Percentiles rank a stretch among this genome's conserved stretches.
Evolutionary conservation across 2,329 filamentous ascomycete genomes (phyloP).

Genomic region (Cordyceps militaris): DNA sequence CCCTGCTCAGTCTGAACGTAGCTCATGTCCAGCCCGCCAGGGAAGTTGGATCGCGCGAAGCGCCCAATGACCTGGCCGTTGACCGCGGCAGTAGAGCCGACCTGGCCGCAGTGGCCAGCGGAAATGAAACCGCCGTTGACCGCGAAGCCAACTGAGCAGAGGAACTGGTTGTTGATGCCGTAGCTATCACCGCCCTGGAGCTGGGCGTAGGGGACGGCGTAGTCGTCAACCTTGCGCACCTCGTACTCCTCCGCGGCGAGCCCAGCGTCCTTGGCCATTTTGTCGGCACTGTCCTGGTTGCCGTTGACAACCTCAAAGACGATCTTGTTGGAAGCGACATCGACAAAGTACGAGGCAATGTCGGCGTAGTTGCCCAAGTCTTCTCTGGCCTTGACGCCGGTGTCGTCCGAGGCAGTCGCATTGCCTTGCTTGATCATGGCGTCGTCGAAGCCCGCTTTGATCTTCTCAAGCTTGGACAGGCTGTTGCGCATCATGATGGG

Average conservation of each 20-base stretch:
- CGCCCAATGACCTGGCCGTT: background rate
- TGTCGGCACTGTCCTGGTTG: slow-evolving; percentile 19
- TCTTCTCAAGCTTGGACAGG: slow-evolving; percentile 32
- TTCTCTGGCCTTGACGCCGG: slow-evolving; percentile 17
- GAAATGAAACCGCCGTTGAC: slow-evolving; percentile 34
- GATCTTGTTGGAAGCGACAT: slow-evolving; percentile 33
- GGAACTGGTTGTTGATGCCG: slow-evolving; percentile 24
- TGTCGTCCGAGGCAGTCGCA: no score
- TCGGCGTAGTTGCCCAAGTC: no score
- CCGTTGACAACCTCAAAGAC: slow-evolving; percentile 29
- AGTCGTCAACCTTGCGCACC: slow-evolving; percentile 18
- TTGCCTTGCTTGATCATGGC: slow-evolving; percentile 27
- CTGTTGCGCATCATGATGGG: slow-evolving; percentile 26
- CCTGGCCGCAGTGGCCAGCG: slow-evolving; percentile 32
- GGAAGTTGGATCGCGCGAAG: background rate
- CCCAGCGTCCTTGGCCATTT: slow-evolving; percentile 27
- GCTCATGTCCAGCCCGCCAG: background rate
- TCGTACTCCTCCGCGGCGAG: slow-evolving; percentile 10
- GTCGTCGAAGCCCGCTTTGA: slow-evolving; percentile 34
- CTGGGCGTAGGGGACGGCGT: slow-evolving; percentile 19
- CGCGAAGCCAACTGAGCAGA: slow-evolving; percentile 34
- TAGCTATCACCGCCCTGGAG: slow-evolving; percentile 31
- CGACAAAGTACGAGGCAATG: slow-evolving; percentile 33
- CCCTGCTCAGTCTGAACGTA: background rate
- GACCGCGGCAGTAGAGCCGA: slow-evolving; percentile 21